A percentile compares a stretch with the other conserved stretches of the same genome.
Evolutionary conservation across 495 filamentous ascomycete genomes (phyloP).

Genomic region (Penicillium salamii): DNA sequence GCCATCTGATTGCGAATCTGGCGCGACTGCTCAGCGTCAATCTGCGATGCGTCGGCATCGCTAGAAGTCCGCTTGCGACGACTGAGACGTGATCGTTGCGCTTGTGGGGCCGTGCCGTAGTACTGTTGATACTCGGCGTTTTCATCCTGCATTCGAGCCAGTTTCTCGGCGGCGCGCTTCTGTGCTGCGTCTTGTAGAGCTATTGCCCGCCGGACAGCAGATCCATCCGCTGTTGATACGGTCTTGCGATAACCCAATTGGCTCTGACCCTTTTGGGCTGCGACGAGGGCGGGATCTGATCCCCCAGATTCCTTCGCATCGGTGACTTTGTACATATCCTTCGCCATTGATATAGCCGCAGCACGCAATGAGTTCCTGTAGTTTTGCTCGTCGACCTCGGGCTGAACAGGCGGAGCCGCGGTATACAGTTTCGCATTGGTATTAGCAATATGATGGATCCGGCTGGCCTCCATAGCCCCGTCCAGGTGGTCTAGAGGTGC

Average conservation of each 20-base stretch:
- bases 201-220: conserved; percentile 43
- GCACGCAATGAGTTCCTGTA: conserved; percentile 69
- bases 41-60: conserved; percentile 58
- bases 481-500: conserved; percentile 30
- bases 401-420: conserved; percentile 66
- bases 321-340: conserved; percentile 70
- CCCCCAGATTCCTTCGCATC: conserved; percentile 37
- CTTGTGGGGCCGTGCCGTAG: conserved; percentile 58
- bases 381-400: conserved; percentile 70
- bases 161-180: conserved; percentile 75
- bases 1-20: conserved; percentile 80
- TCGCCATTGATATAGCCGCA: conserved; percentile 84
- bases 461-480: conserved; percentile 52
- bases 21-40: conserved; percentile 66
- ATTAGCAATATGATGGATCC: conserved; percentile 51
- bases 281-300: conserved; percentile 27
- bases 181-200: conserved; percentile 80
- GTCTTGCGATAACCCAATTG: conserved; percentile 37
- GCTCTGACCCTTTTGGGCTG: conserved; percentile 39
- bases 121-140: conserved; percentile 66
- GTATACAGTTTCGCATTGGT: conserved; percentile 67
- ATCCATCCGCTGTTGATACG: conserved; percentile 29
- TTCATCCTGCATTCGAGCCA: conserved; percentile 76
- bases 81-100: conserved; percentile 52
- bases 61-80: conserved; percentile 66